Percentiles rank a stretch among this genome's conserved stretches.
Evolutionary conservation across 2,329 filamentous ascomycete species (phyloP).

Genomic region (Didymella keratinophila): DNA sequence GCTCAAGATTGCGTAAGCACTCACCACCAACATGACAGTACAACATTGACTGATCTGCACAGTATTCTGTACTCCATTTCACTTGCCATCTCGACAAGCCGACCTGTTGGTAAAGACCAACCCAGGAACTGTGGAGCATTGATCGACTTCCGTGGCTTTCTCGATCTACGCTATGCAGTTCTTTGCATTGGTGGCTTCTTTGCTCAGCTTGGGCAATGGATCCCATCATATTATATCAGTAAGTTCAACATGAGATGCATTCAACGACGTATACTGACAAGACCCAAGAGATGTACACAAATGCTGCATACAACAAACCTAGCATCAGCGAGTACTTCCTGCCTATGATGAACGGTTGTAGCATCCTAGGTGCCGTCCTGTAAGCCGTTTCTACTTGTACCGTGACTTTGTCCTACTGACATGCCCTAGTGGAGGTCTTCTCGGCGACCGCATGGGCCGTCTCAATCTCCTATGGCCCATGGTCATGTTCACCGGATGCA

Average conservation of each 20-base stretch:
- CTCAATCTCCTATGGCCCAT: slow-evolving; percentile 64
- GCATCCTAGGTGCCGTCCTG: slow-evolving; percentile 62
- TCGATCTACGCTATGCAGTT: slow-evolving; percentile 44
- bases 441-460: slow-evolving; percentile 62
- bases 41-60: slow-evolving; percentile 57
- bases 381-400: slow-evolving; percentile 44
- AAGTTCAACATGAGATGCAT: slow-evolving; percentile 25
- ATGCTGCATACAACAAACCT: slow-evolving; percentile 57
- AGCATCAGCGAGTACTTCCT: slow-evolving; percentile 58
- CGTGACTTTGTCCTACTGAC: not conserved
- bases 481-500: slow-evolving; percentile 51
- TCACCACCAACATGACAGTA: slow-evolving; percentile 52
- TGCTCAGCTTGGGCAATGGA: slow-evolving; percentile 42
- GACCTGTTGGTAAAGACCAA: slow-evolving; percentile 15
- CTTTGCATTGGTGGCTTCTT: slow-evolving; percentile 40
- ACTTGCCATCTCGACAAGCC: slow-evolving; percentile 42
- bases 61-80: slow-evolving; percentile 58
- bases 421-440: slow-evolving; percentile 56
- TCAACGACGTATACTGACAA: not conserved
- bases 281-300: slow-evolving; percentile 65
- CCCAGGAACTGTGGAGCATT: slow-evolving; percentile 37
- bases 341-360: slow-evolving; percentile 57
- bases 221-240: slow-evolving; percentile 47
- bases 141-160: slow-evolving; percentile 47
- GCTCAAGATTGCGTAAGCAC: slow-evolving; percentile 54